A percentile compares a stretch with the other conserved stretches of the same genome.
phyloP scores from a whole-genome alignment of 1,284 basidiomycete genomes.

The Marasmius fiardii region DNA sequence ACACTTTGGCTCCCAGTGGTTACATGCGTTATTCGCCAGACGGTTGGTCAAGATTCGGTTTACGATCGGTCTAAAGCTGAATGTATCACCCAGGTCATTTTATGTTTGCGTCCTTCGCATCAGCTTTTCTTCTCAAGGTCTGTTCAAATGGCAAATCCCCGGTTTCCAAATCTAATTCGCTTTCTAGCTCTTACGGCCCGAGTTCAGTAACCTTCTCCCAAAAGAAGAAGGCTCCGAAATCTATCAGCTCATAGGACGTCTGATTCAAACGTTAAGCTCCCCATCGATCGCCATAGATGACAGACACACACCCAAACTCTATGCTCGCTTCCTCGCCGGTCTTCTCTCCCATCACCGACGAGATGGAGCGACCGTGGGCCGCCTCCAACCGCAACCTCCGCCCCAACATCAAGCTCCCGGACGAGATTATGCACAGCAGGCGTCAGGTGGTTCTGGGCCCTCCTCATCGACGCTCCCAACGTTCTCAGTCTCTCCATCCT shows the following conservation, averaged over 20 bases:
- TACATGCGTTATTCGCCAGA: constrained; percentile 84
- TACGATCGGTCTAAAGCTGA: constrained; percentile 1
- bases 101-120: constrained; percentile 81
- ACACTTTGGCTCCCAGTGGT: constrained; percentile 64
- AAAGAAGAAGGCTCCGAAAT: constrained; percentile 66
- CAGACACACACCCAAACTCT: constrained; percentile 75
- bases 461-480: constrained; percentile 11
- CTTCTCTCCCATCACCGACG: constrained; percentile 65
- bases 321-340: constrained; percentile 74
- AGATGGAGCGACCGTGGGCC: constrained; percentile 53
- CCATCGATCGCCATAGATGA: constrained; percentile 80
- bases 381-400: constrained; percentile 43
- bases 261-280: constrained; percentile 70
- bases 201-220: constrained; percentile 59
- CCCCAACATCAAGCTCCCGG: constrained; percentile 24
- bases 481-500: constrained; percentile 17
- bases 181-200: constrained; percentile 65
- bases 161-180: neutral
- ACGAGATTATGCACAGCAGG: neutral
- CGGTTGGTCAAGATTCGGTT: constrained; percentile 36
- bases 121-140: constrained; percentile 80
- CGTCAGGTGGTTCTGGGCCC: constrained; percentile 9
- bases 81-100: constrained; percentile 56
- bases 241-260: constrained; percentile 63
- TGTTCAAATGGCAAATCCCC: neutral